Evolutionary conservation across 1,284 basidiomycete species (phyloP).

Genomic region (Vanrija humicola): DNA sequence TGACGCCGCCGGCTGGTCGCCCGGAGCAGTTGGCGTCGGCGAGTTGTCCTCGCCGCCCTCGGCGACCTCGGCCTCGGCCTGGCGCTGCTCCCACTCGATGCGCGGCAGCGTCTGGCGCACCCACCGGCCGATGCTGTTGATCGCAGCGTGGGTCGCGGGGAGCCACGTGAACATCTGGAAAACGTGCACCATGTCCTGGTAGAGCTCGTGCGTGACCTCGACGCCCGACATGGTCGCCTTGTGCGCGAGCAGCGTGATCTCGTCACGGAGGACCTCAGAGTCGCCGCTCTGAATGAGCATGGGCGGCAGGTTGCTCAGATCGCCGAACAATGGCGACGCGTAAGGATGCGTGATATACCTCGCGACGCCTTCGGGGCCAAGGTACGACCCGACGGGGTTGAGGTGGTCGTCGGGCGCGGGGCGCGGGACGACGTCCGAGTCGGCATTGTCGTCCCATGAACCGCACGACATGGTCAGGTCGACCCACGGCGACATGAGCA

Average conservation of each 20-base stretch:
- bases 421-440: slow-evolving; percentile 74
- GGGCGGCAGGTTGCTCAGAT: slow-evolving; percentile 81
- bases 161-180: slow-evolving; percentile 87
- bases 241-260: slow-evolving; percentile 87
- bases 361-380: slow-evolving; percentile 74
- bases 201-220: slow-evolving; percentile 83
- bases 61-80: slow-evolving; percentile 7
- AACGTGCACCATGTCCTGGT: slow-evolving; percentile 88
- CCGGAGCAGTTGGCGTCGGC: slow-evolving; percentile 4
- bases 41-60: slow-evolving; percentile 8
- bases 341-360: slow-evolving; percentile 92
- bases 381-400: slow-evolving; percentile 87
- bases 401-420: slow-evolving; percentile 74
- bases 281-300: slow-evolving; percentile 91
- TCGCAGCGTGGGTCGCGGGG: slow-evolving; percentile 65
- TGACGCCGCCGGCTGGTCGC: slow-evolving; percentile 4
- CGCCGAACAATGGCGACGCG: slow-evolving; percentile 91
- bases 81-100: slow-evolving; percentile 39
- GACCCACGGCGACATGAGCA: slow-evolving; percentile 91
- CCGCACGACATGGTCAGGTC: slow-evolving; percentile 94
- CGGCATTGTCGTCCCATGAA: slow-evolving; percentile 91
- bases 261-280: slow-evolving; percentile 88
- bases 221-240: slow-evolving; percentile 88
- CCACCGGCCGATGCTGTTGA: slow-evolving; percentile 60
- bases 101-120: slow-evolving; percentile 64